These are phyloP conservation scores for Rhytidiadelphus loreus DNA, from an alignment of 225 moss, liverwort and hornwort species.

Conservation along the genomic window DNA sequence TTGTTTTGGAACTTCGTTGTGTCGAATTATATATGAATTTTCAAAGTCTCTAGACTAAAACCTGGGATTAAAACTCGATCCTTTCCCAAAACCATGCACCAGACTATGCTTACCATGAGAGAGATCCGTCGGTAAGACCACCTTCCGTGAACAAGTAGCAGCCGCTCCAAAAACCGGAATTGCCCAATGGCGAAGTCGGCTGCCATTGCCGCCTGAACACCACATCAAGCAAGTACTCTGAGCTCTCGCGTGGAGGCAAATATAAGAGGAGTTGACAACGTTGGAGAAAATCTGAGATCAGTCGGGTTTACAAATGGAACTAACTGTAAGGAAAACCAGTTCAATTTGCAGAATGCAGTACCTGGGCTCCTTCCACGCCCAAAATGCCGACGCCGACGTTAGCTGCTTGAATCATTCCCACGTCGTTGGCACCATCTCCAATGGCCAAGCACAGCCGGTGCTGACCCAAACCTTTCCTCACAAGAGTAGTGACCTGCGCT, in stretches of 20 bases:
- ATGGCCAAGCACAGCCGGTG: constrained; percentile 65
- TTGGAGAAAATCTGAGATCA: not conserved
- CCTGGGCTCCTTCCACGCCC: constrained; percentile 90
- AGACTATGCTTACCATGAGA: constrained; percentile 18
- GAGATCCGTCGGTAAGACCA: constrained; percentile 43
- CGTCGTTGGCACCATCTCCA: constrained; percentile 86
- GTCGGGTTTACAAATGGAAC: not conserved
- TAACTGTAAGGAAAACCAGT: not conserved
- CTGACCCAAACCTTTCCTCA: constrained; percentile 67
- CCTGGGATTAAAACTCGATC: no score
- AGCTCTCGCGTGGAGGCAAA: not conserved
- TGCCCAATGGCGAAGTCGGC: constrained; percentile 41
- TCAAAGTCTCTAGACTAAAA: not conserved
- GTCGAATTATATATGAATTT: not conserved
- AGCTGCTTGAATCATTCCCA: constrained; percentile 89
- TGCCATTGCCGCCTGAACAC: constrained; percentile 43
- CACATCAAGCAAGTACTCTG: not conserved
- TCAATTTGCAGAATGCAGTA: not conserved
- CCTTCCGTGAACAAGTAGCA: constrained; percentile 38
- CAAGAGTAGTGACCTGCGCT: constrained; percentile 64
- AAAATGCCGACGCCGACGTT: constrained; percentile 76
- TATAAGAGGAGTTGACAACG: not conserved
- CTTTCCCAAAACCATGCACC: not conserved
- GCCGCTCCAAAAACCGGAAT: constrained; percentile 33
- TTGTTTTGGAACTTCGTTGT: not conserved